Percentiles rank a stretch among this genome's conserved stretches.
phyloP scores from a whole-genome alignment of 2,329 filamentous ascomycete species.

The Penicillium sp. region DNA sequence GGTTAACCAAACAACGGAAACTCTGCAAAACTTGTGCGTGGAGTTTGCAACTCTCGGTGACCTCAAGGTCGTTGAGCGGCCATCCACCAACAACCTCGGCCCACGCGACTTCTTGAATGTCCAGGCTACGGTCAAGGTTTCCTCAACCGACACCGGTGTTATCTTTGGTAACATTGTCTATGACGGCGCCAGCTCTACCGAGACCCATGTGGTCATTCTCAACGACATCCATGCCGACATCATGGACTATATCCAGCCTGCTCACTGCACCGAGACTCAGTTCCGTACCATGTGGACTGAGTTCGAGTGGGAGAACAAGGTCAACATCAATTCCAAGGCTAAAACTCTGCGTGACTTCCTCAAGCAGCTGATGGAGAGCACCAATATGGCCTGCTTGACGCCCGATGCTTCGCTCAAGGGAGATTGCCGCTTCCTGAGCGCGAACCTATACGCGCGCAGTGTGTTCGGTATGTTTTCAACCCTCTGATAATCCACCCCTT shows the following conservation, averaged over 20 bases:
- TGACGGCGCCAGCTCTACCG: conserved; percentile 85
- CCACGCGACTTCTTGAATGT: conserved; percentile 98
- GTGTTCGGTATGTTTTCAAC: conserved; percentile 78
- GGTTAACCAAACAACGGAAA: conserved; percentile 96
- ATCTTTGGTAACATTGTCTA: conserved; percentile 99
- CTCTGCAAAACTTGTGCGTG: conserved; percentile 92
- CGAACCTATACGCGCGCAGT: conserved; percentile 92
- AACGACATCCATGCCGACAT: conserved; percentile 99
- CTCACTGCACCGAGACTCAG: conserved; percentile 93
- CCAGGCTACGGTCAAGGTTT: conserved; percentile 97
- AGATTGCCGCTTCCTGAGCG: conserved; percentile 96
- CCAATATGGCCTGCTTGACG: conserved; percentile 97
- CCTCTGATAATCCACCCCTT: background rate
- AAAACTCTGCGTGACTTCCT: conserved; percentile 90
- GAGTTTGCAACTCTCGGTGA: conserved; percentile 98
- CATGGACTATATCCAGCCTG: conserved; percentile 99
- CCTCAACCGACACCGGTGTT: conserved; percentile 94
- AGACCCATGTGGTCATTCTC: conserved; percentile 94
- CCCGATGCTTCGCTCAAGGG: conserved; percentile 95
- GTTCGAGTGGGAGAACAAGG: conserved; percentile 99
- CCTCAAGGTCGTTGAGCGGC: conserved; percentile 94
- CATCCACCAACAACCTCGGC: conserved; percentile 91
- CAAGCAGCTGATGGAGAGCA: conserved; percentile 91
- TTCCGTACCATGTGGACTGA: conserved; percentile 99
- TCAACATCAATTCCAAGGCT: conserved; percentile 98